A percentile compares a stretch with the other conserved stretches of the same genome.
phyloP scores from a whole-genome alignment of 2,329 filamentous ascomycete species.

The Paradendryphiella salina region DNA sequence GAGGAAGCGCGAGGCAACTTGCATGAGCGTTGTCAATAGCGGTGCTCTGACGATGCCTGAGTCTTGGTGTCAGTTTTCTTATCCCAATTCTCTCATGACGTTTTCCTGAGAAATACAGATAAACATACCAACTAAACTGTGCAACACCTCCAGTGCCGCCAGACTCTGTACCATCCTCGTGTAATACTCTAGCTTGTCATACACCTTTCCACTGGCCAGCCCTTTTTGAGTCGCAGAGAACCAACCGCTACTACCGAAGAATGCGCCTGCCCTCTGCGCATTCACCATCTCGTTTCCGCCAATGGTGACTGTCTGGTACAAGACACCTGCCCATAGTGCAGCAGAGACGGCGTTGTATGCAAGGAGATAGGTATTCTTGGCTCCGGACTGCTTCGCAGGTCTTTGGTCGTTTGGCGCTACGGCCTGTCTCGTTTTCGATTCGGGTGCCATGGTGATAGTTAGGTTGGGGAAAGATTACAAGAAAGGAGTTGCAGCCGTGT shows the following conservation, averaged over 20 bases:
- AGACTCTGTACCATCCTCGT: conserved; percentile 81
- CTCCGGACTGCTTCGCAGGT: conserved; percentile 2
- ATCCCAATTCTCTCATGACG: no score
- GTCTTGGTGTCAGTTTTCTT: neutral
- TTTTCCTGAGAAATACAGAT: neutral
- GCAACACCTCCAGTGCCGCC: conserved; percentile 80
- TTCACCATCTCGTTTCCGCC: conserved; percentile 30
- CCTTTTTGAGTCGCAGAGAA: conserved; percentile 16
- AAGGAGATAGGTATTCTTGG: conserved; percentile 66
- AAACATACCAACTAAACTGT: conserved; percentile 71
- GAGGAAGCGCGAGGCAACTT: conserved; percentile 83
- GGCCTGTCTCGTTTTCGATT: conserved; percentile 1
- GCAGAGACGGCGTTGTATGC: conserved; percentile 82
- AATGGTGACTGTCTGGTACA: conserved; percentile 68
- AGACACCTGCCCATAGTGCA: conserved; percentile 75
- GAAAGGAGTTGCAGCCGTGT: neutral
- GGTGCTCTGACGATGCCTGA: conserved; percentile 83
- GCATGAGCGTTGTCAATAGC: conserved; percentile 81
- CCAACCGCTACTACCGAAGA: conserved; percentile 17
- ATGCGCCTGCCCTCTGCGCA: conserved; percentile 18
- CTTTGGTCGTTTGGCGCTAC: conserved; percentile 9
- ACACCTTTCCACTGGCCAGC: conserved; percentile 55
- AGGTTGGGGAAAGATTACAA: neutral
- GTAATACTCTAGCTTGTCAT: conserved; percentile 65
- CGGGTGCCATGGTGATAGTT: conserved; percentile 3